Evolutionary conservation across 805 yeast species (phyloP).

Genomic region (Zygosaccharomyces gambellarensis): DNA sequence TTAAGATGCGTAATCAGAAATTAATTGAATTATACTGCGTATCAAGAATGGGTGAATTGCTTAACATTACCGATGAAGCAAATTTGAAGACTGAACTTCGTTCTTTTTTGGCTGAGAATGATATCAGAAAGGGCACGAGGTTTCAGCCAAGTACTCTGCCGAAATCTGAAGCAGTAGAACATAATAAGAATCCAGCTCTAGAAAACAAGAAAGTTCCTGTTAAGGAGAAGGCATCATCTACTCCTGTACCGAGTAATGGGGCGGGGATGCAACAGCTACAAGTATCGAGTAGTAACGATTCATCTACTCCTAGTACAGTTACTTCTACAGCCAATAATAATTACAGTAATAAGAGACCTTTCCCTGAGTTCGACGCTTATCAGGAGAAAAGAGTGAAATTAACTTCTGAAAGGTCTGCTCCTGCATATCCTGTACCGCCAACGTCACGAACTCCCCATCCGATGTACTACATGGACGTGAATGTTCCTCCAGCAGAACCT

Average conservation of each 20-base stretch:
- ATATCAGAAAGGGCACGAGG: constrained; percentile 43
- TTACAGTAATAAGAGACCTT: neutral
- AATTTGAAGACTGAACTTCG: constrained; percentile 37
- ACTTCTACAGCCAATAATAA: neutral
- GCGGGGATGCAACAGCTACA: neutral
- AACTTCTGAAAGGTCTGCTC: neutral
- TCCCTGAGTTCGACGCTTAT: neutral
- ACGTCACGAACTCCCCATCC: constrained; percentile 6
- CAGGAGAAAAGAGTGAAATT: constrained; percentile 1
- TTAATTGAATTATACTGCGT: constrained; percentile 59
- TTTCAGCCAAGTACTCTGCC: constrained; percentile 36
- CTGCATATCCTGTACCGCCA: constrained; percentile 3
- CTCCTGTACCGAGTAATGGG: neutral
- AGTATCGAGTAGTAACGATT: neutral
- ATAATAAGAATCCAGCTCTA: neutral
- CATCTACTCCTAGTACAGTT: no score
- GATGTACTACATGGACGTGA: constrained; percentile 9
- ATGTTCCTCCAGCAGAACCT: constrained; percentile 17
- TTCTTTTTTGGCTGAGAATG: constrained; percentile 49
- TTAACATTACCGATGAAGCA: constrained; percentile 39
- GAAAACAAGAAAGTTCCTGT: neutral
- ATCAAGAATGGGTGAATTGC: constrained; percentile 45
- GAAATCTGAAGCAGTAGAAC: constrained; percentile 10
- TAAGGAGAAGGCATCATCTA: neutral
- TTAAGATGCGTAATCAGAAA: constrained; percentile 50